Evolutionary conservation across 129 eudicot species (phyloP), one percentile per base, ranked within the genome.

Genomic region (Saposhnikovia divaricata): DNA sequence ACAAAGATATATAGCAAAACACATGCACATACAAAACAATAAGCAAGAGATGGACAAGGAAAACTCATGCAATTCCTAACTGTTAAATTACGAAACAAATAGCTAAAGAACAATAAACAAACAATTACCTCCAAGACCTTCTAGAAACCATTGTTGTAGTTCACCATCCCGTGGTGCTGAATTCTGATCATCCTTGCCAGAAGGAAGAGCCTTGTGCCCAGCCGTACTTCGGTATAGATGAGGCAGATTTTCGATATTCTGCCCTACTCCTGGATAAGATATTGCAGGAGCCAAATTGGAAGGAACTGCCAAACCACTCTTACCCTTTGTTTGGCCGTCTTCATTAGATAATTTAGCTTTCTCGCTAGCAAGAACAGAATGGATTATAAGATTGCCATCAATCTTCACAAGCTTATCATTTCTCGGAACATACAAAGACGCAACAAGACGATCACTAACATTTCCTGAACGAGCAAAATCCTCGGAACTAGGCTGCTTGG

Each of bases 61-160:
- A 6, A 27, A 14, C 1, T 47, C 19, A 43, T 45, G 46, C 9
- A 8, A 13, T 55, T 44, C 39, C 38, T 18, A 78, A 23, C 8
- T 46, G 76, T 65, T 13, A 38, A 80, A 59, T 12, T 59, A n/a
- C 0, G 15, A 19, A 57, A 18, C 61, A 59, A 59, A 59, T 59
- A 59, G 34, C 68, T 23, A 59, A 9, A n/a, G 12, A 9, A 4
- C 21, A 44, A 79, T 38, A 72, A 38, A 81, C 75, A 38, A 63
- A 88, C 6, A 70, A 70, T 80, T 89, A 95, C 99, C 99, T 75
- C 96, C 91, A 83, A 92, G 96, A 47, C 96, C 97, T 86, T 95
- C 98, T 53, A 87, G 97, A 86, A 92, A 95, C 98, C 98, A 95
- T 74, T 95, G 92, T n/a, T 92, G 97, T 71, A 90, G 83, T 83